These are phyloP conservation scores for Phaeosphaeria sp. DNA, from an alignment of 2,329 filamentous ascomycete species.

Conservation along the genomic window DNA sequence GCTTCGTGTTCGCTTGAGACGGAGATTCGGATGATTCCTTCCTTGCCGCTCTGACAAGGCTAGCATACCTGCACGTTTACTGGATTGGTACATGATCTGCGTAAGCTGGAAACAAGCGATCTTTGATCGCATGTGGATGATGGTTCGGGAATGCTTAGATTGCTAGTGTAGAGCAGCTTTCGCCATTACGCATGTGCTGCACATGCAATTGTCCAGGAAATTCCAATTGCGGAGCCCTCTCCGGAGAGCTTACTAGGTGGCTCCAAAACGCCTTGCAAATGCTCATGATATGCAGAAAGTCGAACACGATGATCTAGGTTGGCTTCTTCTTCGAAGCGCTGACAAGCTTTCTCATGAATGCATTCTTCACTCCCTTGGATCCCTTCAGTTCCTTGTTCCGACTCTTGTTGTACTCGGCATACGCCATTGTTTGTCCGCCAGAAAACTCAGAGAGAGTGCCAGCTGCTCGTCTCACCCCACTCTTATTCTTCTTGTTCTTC, in stretches of 20 bases:
- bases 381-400: conserved; percentile 51
- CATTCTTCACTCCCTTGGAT: conserved; percentile 9
- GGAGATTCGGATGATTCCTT: neutral
- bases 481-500: conserved; percentile 56
- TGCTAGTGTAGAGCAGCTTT: neutral
- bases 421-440: conserved; percentile 97
- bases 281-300: neutral
- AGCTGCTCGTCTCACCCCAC: conserved; percentile 77
- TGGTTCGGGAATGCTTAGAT: neutral
- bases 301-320: neutral
- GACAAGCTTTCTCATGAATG: conserved; percentile 8
- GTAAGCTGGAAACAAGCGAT: neutral
- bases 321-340: conserved; percentile 8
- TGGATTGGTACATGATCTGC: neutral
- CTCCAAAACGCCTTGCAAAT: neutral
- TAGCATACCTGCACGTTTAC: neutral
- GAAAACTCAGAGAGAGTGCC: conserved; percentile 85
- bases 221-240: neutral
- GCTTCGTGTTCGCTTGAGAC: neutral
- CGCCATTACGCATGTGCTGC: neutral
- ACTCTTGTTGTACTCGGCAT: conserved; percentile 57
- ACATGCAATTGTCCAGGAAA: neutral
- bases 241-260: neutral
- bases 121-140: neutral
- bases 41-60: neutral